A percentile compares a stretch with the other conserved stretches of the same genome.
These are phyloP conservation scores for Diddensiella transvaalensis DNA, from an alignment of 805 yeast genomes.

Conservation along the genomic window DNA sequence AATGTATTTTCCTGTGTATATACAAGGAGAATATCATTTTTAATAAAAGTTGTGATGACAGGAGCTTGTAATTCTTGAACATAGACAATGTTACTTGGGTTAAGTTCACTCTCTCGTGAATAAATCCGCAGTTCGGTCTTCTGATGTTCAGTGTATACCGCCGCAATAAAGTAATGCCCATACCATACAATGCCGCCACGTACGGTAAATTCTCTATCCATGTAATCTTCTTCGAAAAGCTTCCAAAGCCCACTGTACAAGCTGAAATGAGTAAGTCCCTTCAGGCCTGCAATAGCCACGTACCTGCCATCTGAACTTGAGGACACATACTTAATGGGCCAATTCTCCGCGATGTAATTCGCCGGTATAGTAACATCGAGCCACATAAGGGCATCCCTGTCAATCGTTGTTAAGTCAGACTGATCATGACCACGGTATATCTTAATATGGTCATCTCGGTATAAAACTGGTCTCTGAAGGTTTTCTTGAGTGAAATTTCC, in stretches of 20 bases:
- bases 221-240: constrained; percentile 36
- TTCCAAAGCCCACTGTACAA: constrained; percentile 45
- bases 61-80: constrained; percentile 30
- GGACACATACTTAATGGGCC: constrained; percentile 42
- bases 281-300: constrained; percentile 48
- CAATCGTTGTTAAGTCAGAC: constrained; percentile 38
- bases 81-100: constrained; percentile 32
- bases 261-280: constrained; percentile 44
- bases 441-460: constrained; percentile 39
- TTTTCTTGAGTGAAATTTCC: constrained; percentile 28
- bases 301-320: constrained; percentile 46
- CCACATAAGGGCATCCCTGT: constrained; percentile 46
- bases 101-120: constrained; percentile 35
- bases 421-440: constrained; percentile 48
- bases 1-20: constrained; percentile 33
- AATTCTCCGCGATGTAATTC: constrained; percentile 42
- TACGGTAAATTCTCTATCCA: constrained; percentile 35
- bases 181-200: constrained; percentile 40
- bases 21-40: constrained; percentile 33
- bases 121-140: constrained; percentile 33
- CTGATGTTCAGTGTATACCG: constrained; percentile 28
- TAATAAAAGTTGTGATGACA: constrained; percentile 31
- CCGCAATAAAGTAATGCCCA: constrained; percentile 35
- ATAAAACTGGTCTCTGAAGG: constrained; percentile 43
- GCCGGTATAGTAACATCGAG: constrained; percentile 44